These are phyloP conservation scores for Crithidia bombi DNA, from an alignment of 208 protist genomes.

Conservation along the genomic window DNA sequence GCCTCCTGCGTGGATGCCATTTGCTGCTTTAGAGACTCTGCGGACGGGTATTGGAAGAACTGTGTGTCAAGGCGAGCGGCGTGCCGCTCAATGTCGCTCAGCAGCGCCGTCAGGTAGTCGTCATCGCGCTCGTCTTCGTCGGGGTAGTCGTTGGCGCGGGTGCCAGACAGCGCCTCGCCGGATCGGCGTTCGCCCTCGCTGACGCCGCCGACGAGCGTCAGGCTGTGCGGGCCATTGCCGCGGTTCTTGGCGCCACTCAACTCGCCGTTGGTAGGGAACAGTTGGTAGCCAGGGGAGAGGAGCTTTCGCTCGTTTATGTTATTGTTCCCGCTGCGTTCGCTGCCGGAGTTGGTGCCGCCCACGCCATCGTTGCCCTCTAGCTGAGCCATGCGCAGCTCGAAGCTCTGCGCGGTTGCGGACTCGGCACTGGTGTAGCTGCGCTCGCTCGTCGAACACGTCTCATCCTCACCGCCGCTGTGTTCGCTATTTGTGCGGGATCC, in stretches of 20 bases:
- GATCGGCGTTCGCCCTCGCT: not conserved
- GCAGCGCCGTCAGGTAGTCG: conserved; percentile 28
- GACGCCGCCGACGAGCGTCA: conserved; percentile 1
- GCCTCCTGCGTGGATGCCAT: conserved; percentile 1
- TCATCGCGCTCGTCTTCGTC: conserved; percentile 23
- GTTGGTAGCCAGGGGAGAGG: conserved; percentile 26
- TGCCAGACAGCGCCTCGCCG: not conserved
- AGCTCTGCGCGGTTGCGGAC: conserved; percentile 35
- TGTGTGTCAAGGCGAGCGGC: conserved; percentile 33
- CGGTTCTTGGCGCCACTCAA: conserved; percentile 2
- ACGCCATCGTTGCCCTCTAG: conserved; percentile 12
- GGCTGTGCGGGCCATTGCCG: conserved; percentile 4
- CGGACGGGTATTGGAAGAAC: conserved; percentile 63
- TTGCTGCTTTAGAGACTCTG: conserved; percentile 51
- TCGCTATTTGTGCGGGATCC: conserved; percentile 10
- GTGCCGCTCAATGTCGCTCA: conserved; percentile 33
- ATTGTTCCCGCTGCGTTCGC: not conserved
- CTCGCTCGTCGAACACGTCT: conserved; percentile 25
- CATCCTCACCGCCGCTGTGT: conserved; percentile 30
- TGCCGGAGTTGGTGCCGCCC: conserved; percentile 1
- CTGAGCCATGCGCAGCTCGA: conserved; percentile 47
- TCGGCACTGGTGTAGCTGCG: conserved; percentile 47
- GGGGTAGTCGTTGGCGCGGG: conserved; percentile 9
- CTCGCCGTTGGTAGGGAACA: conserved; percentile 15
- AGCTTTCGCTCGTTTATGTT: conserved; percentile 5